Evolutionary conservation across 2,329 filamentous ascomycete genomes (phyloP).

Genomic region (Aspergillus aculeatinus): DNA sequence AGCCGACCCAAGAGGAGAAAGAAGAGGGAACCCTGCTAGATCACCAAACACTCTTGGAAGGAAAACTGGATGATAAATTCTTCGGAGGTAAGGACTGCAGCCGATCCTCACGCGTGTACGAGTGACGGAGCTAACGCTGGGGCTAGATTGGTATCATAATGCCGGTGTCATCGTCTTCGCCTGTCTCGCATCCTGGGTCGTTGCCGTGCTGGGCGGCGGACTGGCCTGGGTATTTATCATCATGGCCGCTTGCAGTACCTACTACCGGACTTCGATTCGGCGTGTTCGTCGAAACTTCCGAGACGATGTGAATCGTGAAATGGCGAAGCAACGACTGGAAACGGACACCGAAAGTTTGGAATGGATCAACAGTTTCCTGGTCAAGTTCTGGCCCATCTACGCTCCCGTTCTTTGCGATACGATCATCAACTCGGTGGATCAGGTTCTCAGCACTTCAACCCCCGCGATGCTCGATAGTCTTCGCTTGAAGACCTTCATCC

Average conservation of each 20-base stretch:
- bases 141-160: slow-evolving; percentile 94
- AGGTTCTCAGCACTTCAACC: slow-evolving; percentile 88
- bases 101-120: neutral
- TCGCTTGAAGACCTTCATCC: slow-evolving; percentile 87
- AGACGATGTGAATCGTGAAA: slow-evolving; percentile 86
- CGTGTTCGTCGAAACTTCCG: slow-evolving; percentile 93
- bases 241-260: slow-evolving; percentile 89
- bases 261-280: slow-evolving; percentile 93
- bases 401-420: slow-evolving; percentile 89
- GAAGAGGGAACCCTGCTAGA: slow-evolving; percentile 70
- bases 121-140: slow-evolving; percentile 1
- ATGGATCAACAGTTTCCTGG: slow-evolving; percentile 98
- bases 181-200: slow-evolving; percentile 83
- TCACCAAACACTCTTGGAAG: slow-evolving; percentile 83
- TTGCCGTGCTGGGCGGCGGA: slow-evolving; percentile 85
- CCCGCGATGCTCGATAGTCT: slow-evolving; percentile 91
- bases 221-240: slow-evolving; percentile 90
- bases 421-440: slow-evolving; percentile 90
- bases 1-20: slow-evolving; percentile 53
- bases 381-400: slow-evolving; percentile 99
- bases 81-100: slow-evolving; percentile 67
- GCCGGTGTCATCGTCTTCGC: slow-evolving; percentile 91
- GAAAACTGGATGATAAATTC: slow-evolving; percentile 80
- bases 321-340: slow-evolving; percentile 82
- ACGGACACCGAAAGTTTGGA: slow-evolving; percentile 90